These are phyloP conservation scores for Leishmania mexicana DNA, from an alignment of 208 protist species.

Conservation along the genomic window DNA sequence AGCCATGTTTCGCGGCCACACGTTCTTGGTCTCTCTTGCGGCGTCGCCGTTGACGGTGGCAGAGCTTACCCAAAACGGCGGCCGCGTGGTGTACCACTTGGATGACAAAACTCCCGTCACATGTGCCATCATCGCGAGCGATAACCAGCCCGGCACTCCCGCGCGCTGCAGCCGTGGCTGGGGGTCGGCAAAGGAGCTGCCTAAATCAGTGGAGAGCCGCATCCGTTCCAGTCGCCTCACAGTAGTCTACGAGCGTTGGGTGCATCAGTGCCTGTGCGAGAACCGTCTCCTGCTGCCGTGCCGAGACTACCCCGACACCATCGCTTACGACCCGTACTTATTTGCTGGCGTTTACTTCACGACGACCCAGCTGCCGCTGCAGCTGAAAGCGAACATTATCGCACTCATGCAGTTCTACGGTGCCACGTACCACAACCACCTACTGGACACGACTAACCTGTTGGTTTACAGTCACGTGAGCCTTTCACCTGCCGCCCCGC, in stretches of 20 bases:
- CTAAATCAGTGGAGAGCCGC: slow-evolving; percentile 7
- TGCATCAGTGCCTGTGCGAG: slow-evolving; percentile 39
- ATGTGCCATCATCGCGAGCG: slow-evolving; percentile 34
- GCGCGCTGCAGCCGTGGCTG: slow-evolving; percentile 3
- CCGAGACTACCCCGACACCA: slow-evolving; percentile 15
- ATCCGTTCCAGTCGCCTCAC: slow-evolving; percentile 47
- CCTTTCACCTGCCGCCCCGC: background rate
- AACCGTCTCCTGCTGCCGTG: slow-evolving; percentile 10
- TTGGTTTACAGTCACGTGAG: slow-evolving; percentile 46
- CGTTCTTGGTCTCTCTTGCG: slow-evolving; percentile 44
- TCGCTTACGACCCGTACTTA: slow-evolving; percentile 60
- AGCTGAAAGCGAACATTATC: slow-evolving; percentile 62
- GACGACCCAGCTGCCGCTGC: slow-evolving; percentile 51
- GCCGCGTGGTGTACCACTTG: slow-evolving; percentile 40
- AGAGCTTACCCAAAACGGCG: slow-evolving; percentile 41
- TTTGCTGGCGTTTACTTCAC: slow-evolving; percentile 66
- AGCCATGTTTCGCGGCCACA: slow-evolving; percentile 36
- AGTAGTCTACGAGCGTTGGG: slow-evolving; percentile 58
- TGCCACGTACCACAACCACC: slow-evolving; percentile 57
- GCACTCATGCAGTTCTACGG: slow-evolving; percentile 74
- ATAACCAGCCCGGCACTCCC: slow-evolving; percentile 1
- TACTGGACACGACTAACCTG: slow-evolving; percentile 54
- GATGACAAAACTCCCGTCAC: slow-evolving; percentile 21
- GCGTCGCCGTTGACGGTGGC: slow-evolving; percentile 36
- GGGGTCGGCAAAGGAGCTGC: slow-evolving; percentile 7